Percentiles rank a stretch among this genome's conserved stretches.
These are phyloP conservation scores for Arthrinium phaeospermum DNA, from an alignment of 2,329 filamentous ascomycete species.

Conservation along the genomic window DNA sequence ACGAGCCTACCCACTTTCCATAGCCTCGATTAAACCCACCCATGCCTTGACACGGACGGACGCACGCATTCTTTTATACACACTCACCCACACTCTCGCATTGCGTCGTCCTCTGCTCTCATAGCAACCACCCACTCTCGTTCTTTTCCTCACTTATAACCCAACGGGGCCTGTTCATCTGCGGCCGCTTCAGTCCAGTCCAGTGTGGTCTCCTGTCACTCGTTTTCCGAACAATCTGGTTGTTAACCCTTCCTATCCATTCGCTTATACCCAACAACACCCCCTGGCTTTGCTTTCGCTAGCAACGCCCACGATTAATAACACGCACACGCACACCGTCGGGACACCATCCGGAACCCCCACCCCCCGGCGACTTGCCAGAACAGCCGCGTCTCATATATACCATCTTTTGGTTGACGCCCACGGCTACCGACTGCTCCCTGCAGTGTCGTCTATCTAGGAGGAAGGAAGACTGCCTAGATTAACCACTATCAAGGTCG, in stretches of 20 bases:
- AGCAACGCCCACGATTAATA: neutral
- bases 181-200: neutral
- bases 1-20: slow-evolving; percentile 10
- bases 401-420: slow-evolving; percentile 26
- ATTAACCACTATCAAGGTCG: slow-evolving; percentile 8
- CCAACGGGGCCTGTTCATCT: slow-evolving; percentile 9
- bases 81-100: neutral
- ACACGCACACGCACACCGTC: neutral
- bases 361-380: neutral
- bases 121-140: slow-evolving; percentile 9
- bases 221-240: slow-evolving; percentile 12
- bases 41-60: neutral
- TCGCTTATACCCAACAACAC: slow-evolving; percentile 10
- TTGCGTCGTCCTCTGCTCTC: slow-evolving; percentile 7
- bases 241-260: slow-evolving; percentile 4
- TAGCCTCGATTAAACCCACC: slow-evolving; percentile 1
- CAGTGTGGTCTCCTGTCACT: neutral
- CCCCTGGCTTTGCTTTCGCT: slow-evolving; percentile 11
- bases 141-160: slow-evolving; percentile 11
- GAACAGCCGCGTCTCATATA: slow-evolving; percentile 27
- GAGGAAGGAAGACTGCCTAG: neutral
- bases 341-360: slow-evolving; percentile 7
- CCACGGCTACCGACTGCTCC: slow-evolving; percentile 26
- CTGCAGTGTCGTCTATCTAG: slow-evolving; percentile 10
- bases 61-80: slow-evolving; percentile 16